Conservation (phyloP, 2,329 filamentous ascomycete species). For the Tolypocladium pustulatum region DNA sequence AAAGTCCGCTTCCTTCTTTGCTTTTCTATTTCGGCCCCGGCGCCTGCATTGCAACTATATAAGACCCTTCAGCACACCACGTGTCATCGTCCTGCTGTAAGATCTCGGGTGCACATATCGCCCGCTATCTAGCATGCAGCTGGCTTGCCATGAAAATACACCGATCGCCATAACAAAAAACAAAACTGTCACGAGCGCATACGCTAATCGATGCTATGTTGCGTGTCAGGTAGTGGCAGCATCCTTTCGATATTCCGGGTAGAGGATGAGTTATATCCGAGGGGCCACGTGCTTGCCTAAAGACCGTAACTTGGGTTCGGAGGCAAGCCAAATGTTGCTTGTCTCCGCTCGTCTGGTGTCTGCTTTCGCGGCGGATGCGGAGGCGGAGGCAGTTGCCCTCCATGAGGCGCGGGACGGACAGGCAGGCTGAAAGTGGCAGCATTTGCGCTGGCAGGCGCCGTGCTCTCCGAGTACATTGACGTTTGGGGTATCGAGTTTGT, state of each 20-base stretch:
- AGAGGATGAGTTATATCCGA: neutral
- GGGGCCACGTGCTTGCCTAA: slow-evolving; percentile 7
- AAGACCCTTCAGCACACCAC: slow-evolving; percentile 7
- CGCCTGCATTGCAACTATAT: slow-evolving; percentile 10
- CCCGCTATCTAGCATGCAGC: slow-evolving; percentile 5
- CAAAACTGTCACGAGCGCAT: slow-evolving; percentile 12
- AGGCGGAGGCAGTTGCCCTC: slow-evolving; percentile 46
- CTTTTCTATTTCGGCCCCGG: slow-evolving; percentile 10
- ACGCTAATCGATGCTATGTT: slow-evolving; percentile 23
- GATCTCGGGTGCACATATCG: neutral
- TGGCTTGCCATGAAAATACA: neutral
- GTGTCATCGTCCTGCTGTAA: neutral
- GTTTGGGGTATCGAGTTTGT: slow-evolving; percentile 43
- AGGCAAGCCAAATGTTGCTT: slow-evolving; percentile 40
- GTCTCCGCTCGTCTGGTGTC: slow-evolving; percentile 44
- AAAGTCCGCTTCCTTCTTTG: neutral
- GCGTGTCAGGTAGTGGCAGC: slow-evolving; percentile 10
- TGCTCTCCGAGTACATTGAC: slow-evolving; percentile 24
- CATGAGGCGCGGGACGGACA: slow-evolving; percentile 50
- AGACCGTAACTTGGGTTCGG: slow-evolving; percentile 29
- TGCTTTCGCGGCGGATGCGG: slow-evolving; percentile 50
- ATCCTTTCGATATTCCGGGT: neutral
- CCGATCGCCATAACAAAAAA: neutral
- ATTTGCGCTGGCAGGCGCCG: slow-evolving; percentile 30
- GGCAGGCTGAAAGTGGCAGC: slow-evolving; percentile 50